Evolutionary conservation across 1,284 basidiomycete genomes (phyloP).

Genomic region (Leccinum laetum): DNA sequence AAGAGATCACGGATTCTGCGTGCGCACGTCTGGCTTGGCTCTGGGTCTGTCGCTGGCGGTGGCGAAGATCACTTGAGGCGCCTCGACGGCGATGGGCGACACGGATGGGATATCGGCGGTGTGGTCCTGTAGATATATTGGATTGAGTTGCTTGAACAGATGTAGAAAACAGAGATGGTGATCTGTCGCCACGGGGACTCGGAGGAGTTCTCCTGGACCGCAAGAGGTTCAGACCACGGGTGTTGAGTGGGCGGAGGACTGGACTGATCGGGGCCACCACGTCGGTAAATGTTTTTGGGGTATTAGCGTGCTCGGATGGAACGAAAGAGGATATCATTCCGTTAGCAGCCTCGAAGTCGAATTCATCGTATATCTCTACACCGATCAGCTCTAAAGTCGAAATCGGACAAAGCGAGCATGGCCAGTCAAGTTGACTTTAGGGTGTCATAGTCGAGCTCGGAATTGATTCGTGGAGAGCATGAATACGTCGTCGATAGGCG

Average conservation of each 20-base stretch:
- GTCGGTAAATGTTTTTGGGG: no score
- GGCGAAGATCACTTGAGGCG: not conserved
- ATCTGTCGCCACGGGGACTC: no score
- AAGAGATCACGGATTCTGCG: no score
- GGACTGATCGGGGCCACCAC: no score
- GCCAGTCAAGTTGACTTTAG: conserved; percentile 53
- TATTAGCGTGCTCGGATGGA: no score
- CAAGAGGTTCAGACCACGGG: no score
- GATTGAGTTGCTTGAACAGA: not conserved
- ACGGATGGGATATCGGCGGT: not conserved
- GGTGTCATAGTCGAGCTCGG: conserved; percentile 50
- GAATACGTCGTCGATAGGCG: conserved; percentile 35
- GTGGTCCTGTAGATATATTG: not conserved
- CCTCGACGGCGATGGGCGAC: not conserved
- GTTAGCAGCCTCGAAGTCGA: conserved; percentile 62
- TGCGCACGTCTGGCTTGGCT: not conserved
- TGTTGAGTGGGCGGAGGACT: no score
- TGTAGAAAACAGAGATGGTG: no score
- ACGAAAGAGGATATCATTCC: no score
- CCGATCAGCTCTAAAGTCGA: conserved; percentile 72
- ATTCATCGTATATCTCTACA: conserved; percentile 90
- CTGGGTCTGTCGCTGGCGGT: conserved; percentile 2
- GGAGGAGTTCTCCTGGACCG: no score
- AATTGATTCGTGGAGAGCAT: no score
- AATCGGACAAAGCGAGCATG: conserved; percentile 29